phyloP scores from a whole-genome alignment of 257 asterid genomes.

The Galeopsis tetrahit region DNA sequence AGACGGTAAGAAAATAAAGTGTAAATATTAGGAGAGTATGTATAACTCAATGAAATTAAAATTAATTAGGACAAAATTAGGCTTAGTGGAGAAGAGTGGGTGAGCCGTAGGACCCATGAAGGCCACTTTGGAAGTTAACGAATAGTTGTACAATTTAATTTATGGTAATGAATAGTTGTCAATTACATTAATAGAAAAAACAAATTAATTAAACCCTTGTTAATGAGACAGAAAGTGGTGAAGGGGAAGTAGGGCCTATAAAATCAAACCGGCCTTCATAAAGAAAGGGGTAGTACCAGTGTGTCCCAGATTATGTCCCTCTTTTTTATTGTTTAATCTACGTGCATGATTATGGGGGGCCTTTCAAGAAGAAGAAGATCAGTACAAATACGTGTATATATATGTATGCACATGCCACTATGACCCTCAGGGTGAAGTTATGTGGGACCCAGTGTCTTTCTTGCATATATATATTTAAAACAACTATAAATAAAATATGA shows the following conservation, averaged over 20 bases:
- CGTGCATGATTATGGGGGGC: slow-evolving; percentile 40
- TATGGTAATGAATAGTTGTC: neutral
- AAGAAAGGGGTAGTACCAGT: slow-evolving; percentile 18
- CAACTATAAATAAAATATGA: no score
- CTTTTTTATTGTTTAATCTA: slow-evolving; percentile 20
- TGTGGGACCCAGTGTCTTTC: neutral
- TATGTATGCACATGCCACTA: neutral
- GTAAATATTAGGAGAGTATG: no score
- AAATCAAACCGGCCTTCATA: slow-evolving; percentile 32
- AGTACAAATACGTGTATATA: slow-evolving; percentile 15
- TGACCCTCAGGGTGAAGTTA: neutral
- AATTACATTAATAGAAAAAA: neutral
- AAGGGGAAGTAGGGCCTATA: slow-evolving; percentile 22
- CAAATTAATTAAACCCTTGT: no score
- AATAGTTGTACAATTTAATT: neutral
- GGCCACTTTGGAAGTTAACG: neutral
- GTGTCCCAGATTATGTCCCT: slow-evolving; percentile 33
- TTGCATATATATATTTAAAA: no score
- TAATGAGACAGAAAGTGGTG: slow-evolving; percentile 17
- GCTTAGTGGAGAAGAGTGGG: slow-evolving; percentile 22
- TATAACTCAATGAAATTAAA: neutral
- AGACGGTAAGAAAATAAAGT: no score
- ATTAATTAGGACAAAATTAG: neutral
- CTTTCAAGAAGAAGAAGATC: neutral
- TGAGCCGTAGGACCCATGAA: slow-evolving; percentile 7